phyloP scores from a whole-genome alignment of 257 asterid species.

The Marsdenia floribunda region DNA sequence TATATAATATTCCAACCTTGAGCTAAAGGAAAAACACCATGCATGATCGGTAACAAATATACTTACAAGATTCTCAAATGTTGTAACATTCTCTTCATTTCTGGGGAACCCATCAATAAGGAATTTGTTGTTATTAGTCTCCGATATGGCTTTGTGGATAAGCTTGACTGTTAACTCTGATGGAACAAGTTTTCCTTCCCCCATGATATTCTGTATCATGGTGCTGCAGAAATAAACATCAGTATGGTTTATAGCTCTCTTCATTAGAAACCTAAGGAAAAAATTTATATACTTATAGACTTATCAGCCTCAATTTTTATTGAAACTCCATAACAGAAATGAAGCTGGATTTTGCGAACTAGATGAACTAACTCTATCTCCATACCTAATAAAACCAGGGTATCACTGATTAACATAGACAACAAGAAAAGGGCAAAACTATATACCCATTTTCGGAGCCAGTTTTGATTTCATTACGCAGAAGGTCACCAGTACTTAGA shows the following conservation, averaged over 20 bases:
- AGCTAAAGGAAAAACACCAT: neutral
- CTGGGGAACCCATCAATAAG: conserved; percentile 94
- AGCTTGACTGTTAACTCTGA: conserved; percentile 82
- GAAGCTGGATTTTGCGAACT: neutral
- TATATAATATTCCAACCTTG: neutral
- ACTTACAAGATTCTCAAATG: conserved; percentile 75
- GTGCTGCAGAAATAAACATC: conserved; percentile 36
- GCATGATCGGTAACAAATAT: neutral
- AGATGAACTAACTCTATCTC: neutral
- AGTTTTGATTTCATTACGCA: conserved; percentile 68
- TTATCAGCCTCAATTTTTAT: neutral
- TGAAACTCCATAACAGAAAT: neutral
- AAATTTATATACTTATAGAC: neutral
- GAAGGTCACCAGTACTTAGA: conserved; percentile 96
- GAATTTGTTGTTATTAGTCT: conserved; percentile 67
- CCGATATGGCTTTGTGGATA: conserved; percentile 60
- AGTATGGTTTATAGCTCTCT: neutral
- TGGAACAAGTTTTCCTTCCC: conserved; percentile 87
- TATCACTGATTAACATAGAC: neutral
- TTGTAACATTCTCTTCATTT: conserved; percentile 83
- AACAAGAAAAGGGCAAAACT: neutral
- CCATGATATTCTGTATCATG: conserved; percentile 74
- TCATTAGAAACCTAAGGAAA: neutral
- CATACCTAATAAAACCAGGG: neutral
- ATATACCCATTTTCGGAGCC: conserved; percentile 34